Base-by-base conservation (phyloP, 2,329 filamentous ascomycete species). In the Knufia petricola region DNA sequence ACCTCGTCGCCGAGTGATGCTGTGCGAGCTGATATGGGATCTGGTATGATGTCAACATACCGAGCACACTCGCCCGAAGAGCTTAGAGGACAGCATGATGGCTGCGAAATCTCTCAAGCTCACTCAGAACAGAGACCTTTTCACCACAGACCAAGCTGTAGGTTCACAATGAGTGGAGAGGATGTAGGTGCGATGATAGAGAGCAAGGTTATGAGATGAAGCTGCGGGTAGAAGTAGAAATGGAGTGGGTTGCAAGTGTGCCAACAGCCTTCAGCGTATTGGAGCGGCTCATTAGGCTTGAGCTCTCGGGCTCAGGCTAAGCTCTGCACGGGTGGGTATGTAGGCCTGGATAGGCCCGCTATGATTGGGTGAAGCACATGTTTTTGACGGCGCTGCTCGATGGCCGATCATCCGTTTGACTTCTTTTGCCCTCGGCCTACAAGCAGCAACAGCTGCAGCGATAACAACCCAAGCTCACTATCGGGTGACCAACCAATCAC, bases 21-120 rank as follows among this genome's bases (percentile, higher is more conserved):
- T 2, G 32, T 44, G 12, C 30, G 30, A 49, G 41, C 34, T 31
- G 28, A 23, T 37, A 36, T 20, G 15, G 15, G 37, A 42, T 46
- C 31, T 46, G 39, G 49, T 55, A 51, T 67, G 69, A 57, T 67
- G 72, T 69, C 67, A 71, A 63, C 63, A 64, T 67, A 56, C 57
- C 42, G 56, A 51, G 52, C 51, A 53, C 56, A 58, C 46, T 23
- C 57, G 56, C 51, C 55, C 56, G 44, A 57, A 47, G 51, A 55
- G 51, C 64, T 66, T 64, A 57, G 67, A 64, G 60, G 69, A 68
- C 61, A 71, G 68, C 69, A 72, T 72, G 60, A 61, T 69, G 63
- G 57, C 50, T 60, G 59, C 59, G 63, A 60, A 58, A 21, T 23
- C 20, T 37, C 59, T 59, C 57, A 59, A 61, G 63, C 55, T 55